Conservation (phyloP, 2,329 filamentous ascomycete genomes). For the Aspergillus piperis region DNA sequence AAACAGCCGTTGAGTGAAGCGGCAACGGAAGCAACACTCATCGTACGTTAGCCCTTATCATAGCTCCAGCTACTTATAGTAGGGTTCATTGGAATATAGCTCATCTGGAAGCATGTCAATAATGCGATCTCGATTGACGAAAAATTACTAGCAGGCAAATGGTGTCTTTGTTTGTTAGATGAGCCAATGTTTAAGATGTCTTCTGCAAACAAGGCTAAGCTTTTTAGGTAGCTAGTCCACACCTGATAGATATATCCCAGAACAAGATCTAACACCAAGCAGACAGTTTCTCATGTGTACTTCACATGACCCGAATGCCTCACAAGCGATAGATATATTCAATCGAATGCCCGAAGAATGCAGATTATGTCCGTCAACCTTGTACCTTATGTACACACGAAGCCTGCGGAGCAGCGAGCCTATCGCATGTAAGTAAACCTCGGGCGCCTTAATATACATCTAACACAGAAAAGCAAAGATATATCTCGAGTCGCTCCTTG, state of each 20-base stretch:
- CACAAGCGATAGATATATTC: conserved; percentile 58
- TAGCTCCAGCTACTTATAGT: too few relatives aligned
- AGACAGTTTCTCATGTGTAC: conserved; percentile 76
- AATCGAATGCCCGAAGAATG: conserved; percentile 59
- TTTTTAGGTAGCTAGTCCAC: conserved; percentile 57
- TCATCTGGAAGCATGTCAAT: conserved; percentile 82
- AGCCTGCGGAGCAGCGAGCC: conserved; percentile 62
- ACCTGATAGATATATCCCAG: conserved; percentile 11
- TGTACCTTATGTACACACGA: conserved; percentile 74
- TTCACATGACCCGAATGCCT: conserved; percentile 59
- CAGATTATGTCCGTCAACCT: conserved; percentile 64
- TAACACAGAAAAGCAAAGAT: conserved; percentile 43
- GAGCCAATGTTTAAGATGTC: conserved; percentile 68
- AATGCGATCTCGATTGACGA: conserved; percentile 55
- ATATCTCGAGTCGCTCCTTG: conserved; percentile 64
- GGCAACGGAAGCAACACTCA: conserved; percentile 56
- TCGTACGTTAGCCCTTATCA: conserved; percentile 32
- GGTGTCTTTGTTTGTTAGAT: conserved; percentile 68
- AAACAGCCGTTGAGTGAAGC: conserved; percentile 56
- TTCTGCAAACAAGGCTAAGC: conserved; percentile 65
- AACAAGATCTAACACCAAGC: conserved; percentile 1
- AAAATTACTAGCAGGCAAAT: conserved; percentile 61
- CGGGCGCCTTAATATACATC: not conserved
- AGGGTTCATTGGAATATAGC: conserved; percentile 45
- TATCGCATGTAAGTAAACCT: conserved; percentile 49